Conservation (phyloP, 1,284 basidiomycete genomes). For the Heterobasidion parviporum region DNA sequence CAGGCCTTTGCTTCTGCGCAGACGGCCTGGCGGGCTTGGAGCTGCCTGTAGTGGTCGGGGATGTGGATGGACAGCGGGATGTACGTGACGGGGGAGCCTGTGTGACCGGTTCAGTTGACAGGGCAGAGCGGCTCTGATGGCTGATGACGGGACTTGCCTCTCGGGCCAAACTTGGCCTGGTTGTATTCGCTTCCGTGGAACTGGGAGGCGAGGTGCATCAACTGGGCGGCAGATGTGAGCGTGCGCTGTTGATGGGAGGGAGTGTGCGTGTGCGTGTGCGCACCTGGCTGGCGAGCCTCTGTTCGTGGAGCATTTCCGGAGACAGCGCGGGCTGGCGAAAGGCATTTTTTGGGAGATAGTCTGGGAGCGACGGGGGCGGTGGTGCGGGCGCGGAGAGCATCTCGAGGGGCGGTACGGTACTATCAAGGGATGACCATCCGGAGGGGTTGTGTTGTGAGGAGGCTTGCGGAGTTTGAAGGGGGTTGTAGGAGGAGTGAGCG, state of each 20-base stretch:
- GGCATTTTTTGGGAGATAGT: neutral
- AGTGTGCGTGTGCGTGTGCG: neutral
- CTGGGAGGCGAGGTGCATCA: slow-evolving; percentile 63
- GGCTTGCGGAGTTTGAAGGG: neutral
- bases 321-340: neutral
- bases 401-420: no score
- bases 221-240: slow-evolving; percentile 22
- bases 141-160: slow-evolving; percentile 36
- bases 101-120: neutral
- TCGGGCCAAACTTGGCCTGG: slow-evolving; percentile 63
- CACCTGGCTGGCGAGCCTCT: slow-evolving; percentile 12
- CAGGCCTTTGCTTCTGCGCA: slow-evolving; percentile 37
- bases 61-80: slow-evolving; percentile 64
- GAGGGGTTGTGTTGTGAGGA: no score
- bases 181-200: slow-evolving; percentile 78
- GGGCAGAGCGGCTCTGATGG: neutral
- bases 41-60: slow-evolving; percentile 52
- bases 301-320: slow-evolving; percentile 9
- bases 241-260: neutral
- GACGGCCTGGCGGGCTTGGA: slow-evolving; percentile 54
- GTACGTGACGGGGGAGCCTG: slow-evolving; percentile 54
- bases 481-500: neutral
- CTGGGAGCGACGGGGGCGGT: neutral
- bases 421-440: no score
- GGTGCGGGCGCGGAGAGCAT: neutral